Conservation (phyloP, 2,329 filamentous ascomycete species). For the Ophiostoma montium region DNA sequence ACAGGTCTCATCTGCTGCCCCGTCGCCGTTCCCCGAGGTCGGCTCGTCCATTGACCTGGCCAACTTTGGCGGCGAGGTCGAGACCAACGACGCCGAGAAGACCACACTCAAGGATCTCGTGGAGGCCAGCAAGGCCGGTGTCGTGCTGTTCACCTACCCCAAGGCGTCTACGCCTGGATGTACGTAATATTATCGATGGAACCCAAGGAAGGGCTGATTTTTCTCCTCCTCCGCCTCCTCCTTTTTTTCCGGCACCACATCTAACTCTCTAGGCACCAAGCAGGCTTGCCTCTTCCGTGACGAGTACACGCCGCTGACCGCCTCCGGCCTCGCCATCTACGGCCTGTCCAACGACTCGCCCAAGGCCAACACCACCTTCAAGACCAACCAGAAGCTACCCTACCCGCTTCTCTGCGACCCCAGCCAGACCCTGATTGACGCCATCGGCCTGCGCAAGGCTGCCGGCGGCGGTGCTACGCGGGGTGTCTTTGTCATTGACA, state of each 20-base stretch:
- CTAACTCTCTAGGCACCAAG: conserved; percentile 56
- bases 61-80: conserved; percentile 55
- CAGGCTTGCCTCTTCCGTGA: conserved; percentile 93
- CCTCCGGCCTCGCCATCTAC: conserved; percentile 72
- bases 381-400: conserved; percentile 76
- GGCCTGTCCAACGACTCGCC: conserved; percentile 78
- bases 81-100: conserved; percentile 72
- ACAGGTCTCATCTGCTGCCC: conserved; percentile 20
- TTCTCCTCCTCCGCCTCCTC: neutral
- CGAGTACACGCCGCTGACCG: conserved; percentile 59
- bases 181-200: too few species aligned
- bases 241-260: neutral
- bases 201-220: too few species aligned
- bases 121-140: conserved; percentile 67
- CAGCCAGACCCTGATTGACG: conserved; percentile 56
- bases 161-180: conserved; percentile 90
- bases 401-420: conserved; percentile 84
- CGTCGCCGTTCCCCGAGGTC: conserved; percentile 24
- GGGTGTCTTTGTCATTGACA: conserved; percentile 79
- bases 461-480: conserved; percentile 61
- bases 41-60: conserved; percentile 43
- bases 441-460: conserved; percentile 79
- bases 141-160: conserved; percentile 91
- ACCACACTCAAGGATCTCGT: conserved; percentile 70
- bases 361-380: conserved; percentile 87